phyloP scores from a whole-genome alignment of 2,329 filamentous ascomycete genomes.

The Falciphora oryzae region DNA sequence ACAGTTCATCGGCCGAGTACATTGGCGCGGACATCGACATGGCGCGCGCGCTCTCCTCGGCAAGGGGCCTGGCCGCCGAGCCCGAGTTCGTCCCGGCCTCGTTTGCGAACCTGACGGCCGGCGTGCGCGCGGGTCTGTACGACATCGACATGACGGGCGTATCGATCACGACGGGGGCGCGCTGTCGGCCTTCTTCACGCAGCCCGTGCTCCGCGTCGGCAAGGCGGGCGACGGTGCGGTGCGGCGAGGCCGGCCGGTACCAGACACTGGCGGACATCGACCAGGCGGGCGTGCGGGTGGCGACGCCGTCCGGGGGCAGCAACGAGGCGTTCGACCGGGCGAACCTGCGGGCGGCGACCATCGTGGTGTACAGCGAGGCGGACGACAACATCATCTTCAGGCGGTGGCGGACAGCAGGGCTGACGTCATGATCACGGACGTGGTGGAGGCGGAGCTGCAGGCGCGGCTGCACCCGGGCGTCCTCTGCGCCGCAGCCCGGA shows the following conservation, averaged over 20 bases:
- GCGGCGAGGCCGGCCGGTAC: constrained; percentile 2
- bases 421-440: constrained; percentile 10
- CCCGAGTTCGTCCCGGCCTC: constrained; percentile 7
- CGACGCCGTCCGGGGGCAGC: constrained; percentile 8
- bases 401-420: constrained; percentile 5
- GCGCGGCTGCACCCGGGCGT: constrained; percentile 9
- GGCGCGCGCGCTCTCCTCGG: constrained; percentile 4
- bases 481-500: constrained; percentile 8
- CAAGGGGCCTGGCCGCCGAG: constrained; percentile 5
- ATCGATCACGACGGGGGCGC: constrained; percentile 3
- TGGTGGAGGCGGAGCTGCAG: constrained; percentile 32
- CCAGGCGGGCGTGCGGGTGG: constrained; percentile 5
- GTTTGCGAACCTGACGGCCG: constrained; percentile 7
- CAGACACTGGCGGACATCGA: constrained; percentile 8
- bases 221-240: constrained; percentile 8
- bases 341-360: constrained; percentile 4
- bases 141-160: constrained; percentile 8
- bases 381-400: constrained; percentile 10
- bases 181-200: constrained; percentile 4
- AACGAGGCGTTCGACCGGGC: constrained; percentile 8
- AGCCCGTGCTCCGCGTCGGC: constrained; percentile 3
- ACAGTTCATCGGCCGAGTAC: constrained; percentile 1
- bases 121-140: constrained; percentile 4
- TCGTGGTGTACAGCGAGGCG: constrained; percentile 8
- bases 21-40: constrained; percentile 7